Evolutionary conservation across 768 basidiomycete genomes (phyloP).

Genomic region (Pisolithus tinctorius): DNA sequence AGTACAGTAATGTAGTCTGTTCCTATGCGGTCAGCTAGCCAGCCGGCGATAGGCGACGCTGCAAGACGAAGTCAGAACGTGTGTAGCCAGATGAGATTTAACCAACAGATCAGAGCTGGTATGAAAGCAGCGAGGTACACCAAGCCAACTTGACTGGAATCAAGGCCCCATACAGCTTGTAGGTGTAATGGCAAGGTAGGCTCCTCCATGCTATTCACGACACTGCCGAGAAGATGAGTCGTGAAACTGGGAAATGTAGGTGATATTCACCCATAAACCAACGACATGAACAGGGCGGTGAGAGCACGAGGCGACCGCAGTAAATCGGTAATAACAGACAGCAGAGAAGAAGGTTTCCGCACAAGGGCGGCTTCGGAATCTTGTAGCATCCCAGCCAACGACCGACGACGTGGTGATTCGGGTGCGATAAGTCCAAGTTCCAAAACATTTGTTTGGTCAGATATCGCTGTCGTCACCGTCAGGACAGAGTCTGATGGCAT

Average conservation of each 20-base stretch:
- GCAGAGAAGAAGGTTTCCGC: conserved; percentile 30
- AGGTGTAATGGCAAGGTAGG: conserved; percentile 53
- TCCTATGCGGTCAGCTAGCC: conserved; percentile 48
- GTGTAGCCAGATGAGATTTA: neutral
- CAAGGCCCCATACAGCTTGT: conserved; percentile 40
- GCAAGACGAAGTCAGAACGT: neutral
- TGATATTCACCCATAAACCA: conserved; percentile 48
- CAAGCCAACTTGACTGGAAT: conserved; percentile 52
- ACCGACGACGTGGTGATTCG: neutral
- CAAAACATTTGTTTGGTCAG: neutral
- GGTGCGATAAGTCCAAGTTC: neutral
- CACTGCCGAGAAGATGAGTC: conserved; percentile 23
- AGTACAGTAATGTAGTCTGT: conserved; percentile 46
- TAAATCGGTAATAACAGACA: conserved; percentile 36
- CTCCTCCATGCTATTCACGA: conserved; percentile 45
- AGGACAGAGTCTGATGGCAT: neutral
- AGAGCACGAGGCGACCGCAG: conserved; percentile 44
- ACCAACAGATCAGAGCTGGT: conserved; percentile 59
- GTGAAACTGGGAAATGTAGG: neutral
- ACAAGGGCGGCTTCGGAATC: conserved; percentile 6
- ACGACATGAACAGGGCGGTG: conserved; percentile 36
- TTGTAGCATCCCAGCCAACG: neutral
- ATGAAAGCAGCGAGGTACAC: conserved; percentile 59
- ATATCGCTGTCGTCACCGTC: neutral
- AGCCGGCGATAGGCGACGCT: conserved; percentile 60